Evolutionary conservation across 2,329 filamentous ascomycete genomes (phyloP).

Genomic region (Paracoccidioides lutzii): DNA sequence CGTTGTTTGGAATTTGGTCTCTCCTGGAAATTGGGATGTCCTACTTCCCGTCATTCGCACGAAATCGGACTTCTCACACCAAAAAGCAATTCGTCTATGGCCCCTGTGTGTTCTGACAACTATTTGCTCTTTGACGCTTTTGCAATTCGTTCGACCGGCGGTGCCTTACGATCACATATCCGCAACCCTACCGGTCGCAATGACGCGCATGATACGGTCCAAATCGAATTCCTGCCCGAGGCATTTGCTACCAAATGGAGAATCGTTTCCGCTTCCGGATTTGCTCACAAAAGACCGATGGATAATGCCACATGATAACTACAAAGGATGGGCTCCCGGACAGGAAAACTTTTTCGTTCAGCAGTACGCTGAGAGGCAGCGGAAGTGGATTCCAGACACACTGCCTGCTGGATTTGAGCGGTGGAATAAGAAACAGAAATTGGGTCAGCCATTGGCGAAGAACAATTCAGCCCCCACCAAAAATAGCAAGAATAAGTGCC

Average conservation of each 20-base stretch:
- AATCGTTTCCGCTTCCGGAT: constrained; percentile 17
- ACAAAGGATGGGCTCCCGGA: constrained; percentile 21
- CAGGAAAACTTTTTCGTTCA: constrained; percentile 6
- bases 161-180: constrained; percentile 22
- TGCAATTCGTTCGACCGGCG: constrained; percentile 17
- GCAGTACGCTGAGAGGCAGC: constrained; percentile 6
- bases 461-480: neutral
- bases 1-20: constrained; percentile 10
- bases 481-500: constrained; percentile 3
- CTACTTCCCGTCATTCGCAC: constrained; percentile 6
- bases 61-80: constrained; percentile 1
- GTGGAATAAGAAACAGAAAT: constrained; percentile 10
- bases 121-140: constrained; percentile 5
- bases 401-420: constrained; percentile 18
- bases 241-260: constrained; percentile 3
- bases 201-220: constrained; percentile 13
- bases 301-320: constrained; percentile 17
- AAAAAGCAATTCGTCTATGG: constrained; percentile 11
- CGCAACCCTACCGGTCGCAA: constrained; percentile 18
- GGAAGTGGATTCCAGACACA: constrained; percentile 15
- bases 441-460: neutral
- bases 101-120: constrained; percentile 9
- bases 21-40: constrained; percentile 11
- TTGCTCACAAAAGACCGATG: constrained; percentile 17
- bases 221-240: constrained; percentile 4